These are phyloP conservation scores for Hypoxylon perforatum DNA, from an alignment of 495 filamentous ascomycete species.

Conservation along the genomic window DNA sequence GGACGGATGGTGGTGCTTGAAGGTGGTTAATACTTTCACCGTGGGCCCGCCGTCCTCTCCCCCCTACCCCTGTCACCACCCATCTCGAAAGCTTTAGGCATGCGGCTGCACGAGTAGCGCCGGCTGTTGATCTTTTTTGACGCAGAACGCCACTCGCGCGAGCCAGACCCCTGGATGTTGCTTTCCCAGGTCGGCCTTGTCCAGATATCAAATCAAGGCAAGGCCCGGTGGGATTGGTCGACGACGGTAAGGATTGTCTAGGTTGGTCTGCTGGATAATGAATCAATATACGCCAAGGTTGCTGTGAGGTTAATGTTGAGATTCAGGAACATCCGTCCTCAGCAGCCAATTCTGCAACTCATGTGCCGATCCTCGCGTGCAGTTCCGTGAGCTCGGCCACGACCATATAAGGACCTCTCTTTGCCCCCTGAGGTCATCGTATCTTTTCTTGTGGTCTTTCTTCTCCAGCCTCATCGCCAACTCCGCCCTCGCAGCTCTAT, in stretches of 20 bases:
- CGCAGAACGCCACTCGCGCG: slow-evolving; percentile 20
- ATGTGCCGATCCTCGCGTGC: slow-evolving; percentile 37
- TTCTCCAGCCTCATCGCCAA: slow-evolving; percentile 26
- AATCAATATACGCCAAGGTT: slow-evolving; percentile 35
- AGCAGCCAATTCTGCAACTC: slow-evolving; percentile 25
- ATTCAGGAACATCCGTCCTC: slow-evolving; percentile 26
- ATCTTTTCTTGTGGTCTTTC: background rate
- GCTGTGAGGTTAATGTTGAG: slow-evolving; percentile 21
- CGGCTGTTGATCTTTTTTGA: slow-evolving; percentile 35
- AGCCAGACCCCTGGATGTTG: slow-evolving; percentile 20
- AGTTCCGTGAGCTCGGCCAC: slow-evolving; percentile 1
- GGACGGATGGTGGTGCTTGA: slow-evolving; percentile 19
- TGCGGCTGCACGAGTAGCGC: slow-evolving; percentile 42
- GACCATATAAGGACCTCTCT: slow-evolving; percentile 31
- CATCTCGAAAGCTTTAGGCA: slow-evolving; percentile 28
- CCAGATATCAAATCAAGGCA: slow-evolving; percentile 14
- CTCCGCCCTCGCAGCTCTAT: slow-evolving; percentile 14
- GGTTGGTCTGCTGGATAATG: slow-evolving; percentile 36
- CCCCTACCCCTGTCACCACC: slow-evolving; percentile 34
- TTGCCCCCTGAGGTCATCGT: slow-evolving; percentile 12
- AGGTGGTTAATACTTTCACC: slow-evolving; percentile 27
- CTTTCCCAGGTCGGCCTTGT: slow-evolving; percentile 24
- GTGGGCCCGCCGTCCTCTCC: background rate
- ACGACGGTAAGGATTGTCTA: slow-evolving; percentile 15
- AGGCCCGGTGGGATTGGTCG: slow-evolving; percentile 34